These are phyloP conservation scores for Annulohypoxylon stygium DNA, from an alignment of 495 filamentous ascomycete genomes.

Conservation along the genomic window DNA sequence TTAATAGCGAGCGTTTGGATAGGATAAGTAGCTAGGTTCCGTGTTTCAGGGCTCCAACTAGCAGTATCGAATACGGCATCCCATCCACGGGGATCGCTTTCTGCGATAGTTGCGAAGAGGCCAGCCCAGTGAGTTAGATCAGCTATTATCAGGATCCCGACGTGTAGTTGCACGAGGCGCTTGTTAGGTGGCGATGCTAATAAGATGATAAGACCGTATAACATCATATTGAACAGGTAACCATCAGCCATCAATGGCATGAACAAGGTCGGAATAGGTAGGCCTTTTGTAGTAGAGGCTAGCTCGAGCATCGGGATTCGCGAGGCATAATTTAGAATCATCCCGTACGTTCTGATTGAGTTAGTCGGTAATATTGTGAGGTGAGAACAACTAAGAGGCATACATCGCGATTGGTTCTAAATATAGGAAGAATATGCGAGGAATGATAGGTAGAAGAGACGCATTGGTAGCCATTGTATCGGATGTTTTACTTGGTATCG, in stretches of 20 bases:
- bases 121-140: conserved; percentile 45
- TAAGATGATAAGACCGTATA: conserved; percentile 59
- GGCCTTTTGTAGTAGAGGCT: conserved; percentile 19
- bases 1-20: conserved; percentile 33
- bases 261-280: conserved; percentile 28
- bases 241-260: conserved; percentile 22
- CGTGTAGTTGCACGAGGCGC: conserved; percentile 37
- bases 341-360: conserved; percentile 37
- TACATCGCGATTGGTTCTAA: conserved; percentile 44
- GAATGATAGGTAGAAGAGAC: conserved; percentile 36
- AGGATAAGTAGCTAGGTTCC: conserved; percentile 38
- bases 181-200: conserved; percentile 39
- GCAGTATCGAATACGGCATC: conserved; percentile 34
- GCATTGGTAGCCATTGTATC: conserved; percentile 43
- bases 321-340: conserved; percentile 30
- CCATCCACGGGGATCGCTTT: conserved; percentile 41
- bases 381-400: neutral
- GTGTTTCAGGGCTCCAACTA: conserved; percentile 27
- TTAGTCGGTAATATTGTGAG: neutral
- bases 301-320: conserved; percentile 33
- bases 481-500: neutral
- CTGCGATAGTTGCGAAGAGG: conserved; percentile 41
- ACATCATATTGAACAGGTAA: conserved; percentile 51
- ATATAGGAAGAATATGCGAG: conserved; percentile 46
- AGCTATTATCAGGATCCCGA: conserved; percentile 33